Evolutionary conservation across 2,329 filamentous ascomycete genomes (phyloP).

Genomic region (Thielaviopsis punctulata): DNA sequence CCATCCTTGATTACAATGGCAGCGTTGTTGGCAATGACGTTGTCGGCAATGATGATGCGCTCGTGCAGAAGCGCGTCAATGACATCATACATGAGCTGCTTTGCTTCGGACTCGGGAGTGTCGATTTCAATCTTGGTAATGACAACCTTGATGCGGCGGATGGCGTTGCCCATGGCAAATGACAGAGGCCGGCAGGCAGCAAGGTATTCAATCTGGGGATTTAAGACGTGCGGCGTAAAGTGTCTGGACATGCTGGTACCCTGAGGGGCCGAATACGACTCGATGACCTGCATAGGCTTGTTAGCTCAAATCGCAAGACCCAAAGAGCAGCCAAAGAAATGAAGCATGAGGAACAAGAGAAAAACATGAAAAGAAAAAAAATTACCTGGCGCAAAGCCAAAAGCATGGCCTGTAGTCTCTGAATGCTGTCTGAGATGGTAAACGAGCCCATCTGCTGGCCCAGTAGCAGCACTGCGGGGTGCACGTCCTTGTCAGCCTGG

Average conservation of each 20-base stretch:
- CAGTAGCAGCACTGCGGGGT: conserved; percentile 68
- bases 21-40: conserved; percentile 66
- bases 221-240: conserved; percentile 77
- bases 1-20: conserved; percentile 59
- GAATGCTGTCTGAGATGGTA: conserved; percentile 74
- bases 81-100: conserved; percentile 55
- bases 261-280: conserved; percentile 77
- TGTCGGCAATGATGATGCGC: conserved; percentile 71
- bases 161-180: conserved; percentile 92
- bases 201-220: conserved; percentile 88
- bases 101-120: conserved; percentile 64
- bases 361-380: background rate
- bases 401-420: conserved; percentile 72
- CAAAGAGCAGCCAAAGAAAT: background rate
- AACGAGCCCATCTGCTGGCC: conserved; percentile 86
- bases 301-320: conserved; percentile 8
- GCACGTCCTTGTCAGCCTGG: conserved; percentile 57
- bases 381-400: conserved; percentile 71
- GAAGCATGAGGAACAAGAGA: background rate
- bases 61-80: conserved; percentile 87
- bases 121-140: conserved; percentile 84
- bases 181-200: conserved; percentile 89
- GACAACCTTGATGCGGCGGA: conserved; percentile 82
- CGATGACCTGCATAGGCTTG: conserved; percentile 48
- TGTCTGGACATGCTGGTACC: conserved; percentile 77